Base-by-base conservation (phyloP, 2,329 filamentous ascomycete species). In the Fusarium subtropicale region DNA sequence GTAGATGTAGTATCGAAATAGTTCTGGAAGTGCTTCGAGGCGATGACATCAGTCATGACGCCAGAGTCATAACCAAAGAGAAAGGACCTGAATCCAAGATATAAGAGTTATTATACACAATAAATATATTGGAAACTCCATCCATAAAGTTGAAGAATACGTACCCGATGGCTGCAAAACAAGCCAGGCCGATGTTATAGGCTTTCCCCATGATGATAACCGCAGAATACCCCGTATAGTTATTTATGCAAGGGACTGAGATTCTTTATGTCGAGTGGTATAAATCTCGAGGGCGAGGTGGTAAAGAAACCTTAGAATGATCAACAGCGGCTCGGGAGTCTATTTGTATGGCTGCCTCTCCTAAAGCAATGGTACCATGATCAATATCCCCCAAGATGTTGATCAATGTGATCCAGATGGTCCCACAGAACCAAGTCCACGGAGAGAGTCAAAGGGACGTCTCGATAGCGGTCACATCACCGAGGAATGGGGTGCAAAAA, bases 1-100 rank as follows among this genome's bases (percentile, higher is more conserved):
- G 72, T 69, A 83, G 16, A 82, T 74, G 33, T 78, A 9, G 86
- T 87, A 52, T 86, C 73, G 77, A 89, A 88, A 74, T 81, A 86
- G 5, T 71, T 55, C 11, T 87, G 80, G 71, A 88, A 88, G 71
- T 87, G 78, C 8, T 79, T 76, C 2, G 83, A 85, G n/a, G 82
- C 82, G 45, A 87, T 87, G 38, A 87, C 85, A 76, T 86, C 82
- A 12, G 81, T 81, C 72, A 74, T 74, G 5, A 74, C 72, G n/a
- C 72, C 72, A 2, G 64, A 67, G 18, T 74, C 72, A 70, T 85
- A 84, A 24, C 83, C 83, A 57, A 84, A 83, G 18, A 84, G 77
- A 57, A 83, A 82, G 34, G 78, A 81, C 30, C 80, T 73, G n/a
- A 11, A 56, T 3, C 45, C 53, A 48, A 28, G 60, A 34, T 24